Evolutionary conservation across 2,329 filamentous ascomycete species (phyloP).

Genomic region (Arthrinium phaeospermum): DNA sequence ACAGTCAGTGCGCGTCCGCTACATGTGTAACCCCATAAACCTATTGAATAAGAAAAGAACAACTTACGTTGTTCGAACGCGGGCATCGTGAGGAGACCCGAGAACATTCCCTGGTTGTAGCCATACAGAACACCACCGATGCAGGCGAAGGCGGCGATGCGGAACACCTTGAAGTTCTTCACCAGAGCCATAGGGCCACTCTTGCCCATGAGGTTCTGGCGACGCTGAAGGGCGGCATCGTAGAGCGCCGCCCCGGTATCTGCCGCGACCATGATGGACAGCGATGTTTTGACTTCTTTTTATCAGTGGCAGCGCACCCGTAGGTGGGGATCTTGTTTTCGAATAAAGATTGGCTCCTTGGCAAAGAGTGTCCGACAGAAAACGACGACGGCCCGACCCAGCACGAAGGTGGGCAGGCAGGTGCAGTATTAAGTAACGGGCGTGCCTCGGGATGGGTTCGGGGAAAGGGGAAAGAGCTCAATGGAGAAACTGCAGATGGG

Average conservation of each 20-base stretch:
- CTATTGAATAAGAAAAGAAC: too few species aligned
- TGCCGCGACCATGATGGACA: conserved; percentile 46
- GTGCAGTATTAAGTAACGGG: background rate
- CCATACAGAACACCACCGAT: conserved; percentile 69
- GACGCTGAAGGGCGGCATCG: conserved; percentile 49
- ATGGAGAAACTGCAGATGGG: conserved; percentile 5
- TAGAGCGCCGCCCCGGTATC: conserved; percentile 44
- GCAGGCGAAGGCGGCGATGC: conserved; percentile 66
- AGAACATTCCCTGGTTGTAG: conserved; percentile 80
- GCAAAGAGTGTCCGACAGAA: background rate
- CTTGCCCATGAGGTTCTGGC: conserved; percentile 48
- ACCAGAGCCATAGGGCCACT: conserved; percentile 53
- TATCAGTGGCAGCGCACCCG: background rate
- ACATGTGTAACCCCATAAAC: background rate
- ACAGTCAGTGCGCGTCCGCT: conserved; percentile 17
- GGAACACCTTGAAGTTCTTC: conserved; percentile 65
- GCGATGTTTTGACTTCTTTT: background rate
- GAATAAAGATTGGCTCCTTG: background rate
- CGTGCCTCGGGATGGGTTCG: background rate
- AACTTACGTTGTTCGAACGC: conserved; percentile 56
- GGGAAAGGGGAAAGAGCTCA: background rate
- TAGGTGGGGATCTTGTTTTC: conserved; percentile 14
- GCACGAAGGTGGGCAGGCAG: background rate
- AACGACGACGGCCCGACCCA: background rate
- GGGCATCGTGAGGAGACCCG: conserved; percentile 67